These are phyloP conservation scores for Scleromitrula shiraiana DNA, from an alignment of 2,329 filamentous ascomycete genomes.

Conservation along the genomic window DNA sequence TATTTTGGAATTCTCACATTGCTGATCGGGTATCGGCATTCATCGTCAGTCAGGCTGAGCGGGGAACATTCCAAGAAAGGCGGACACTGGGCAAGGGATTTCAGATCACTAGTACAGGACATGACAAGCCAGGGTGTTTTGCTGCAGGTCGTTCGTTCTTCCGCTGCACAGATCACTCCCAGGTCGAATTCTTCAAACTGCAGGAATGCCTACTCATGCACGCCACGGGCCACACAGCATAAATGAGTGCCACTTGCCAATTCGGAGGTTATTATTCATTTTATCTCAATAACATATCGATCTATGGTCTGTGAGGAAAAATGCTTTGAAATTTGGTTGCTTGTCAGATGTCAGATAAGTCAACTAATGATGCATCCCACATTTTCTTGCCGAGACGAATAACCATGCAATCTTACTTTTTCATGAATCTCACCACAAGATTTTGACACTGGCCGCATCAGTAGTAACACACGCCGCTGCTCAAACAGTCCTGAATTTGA, in stretches of 20 bases:
- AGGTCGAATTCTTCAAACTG: slow-evolving; percentile 8
- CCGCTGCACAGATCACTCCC: slow-evolving; percentile 9
- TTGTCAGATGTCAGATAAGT: no score
- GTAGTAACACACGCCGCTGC: no score
- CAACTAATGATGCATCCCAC: not conserved
- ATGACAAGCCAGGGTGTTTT: not conserved
- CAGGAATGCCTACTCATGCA: slow-evolving; percentile 5
- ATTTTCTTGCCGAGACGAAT: no score
- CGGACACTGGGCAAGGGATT: not conserved
- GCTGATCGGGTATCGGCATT: not conserved
- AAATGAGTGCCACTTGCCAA: not conserved
- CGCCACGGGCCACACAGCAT: slow-evolving; percentile 8
- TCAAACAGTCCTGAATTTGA: no score
- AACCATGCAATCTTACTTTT: no score
- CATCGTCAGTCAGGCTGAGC: no score
- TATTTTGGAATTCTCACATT: not conserved
- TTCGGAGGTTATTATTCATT: not conserved
- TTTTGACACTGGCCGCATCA: no score
- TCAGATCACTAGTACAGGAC: not conserved
- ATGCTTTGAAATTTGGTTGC: no score
- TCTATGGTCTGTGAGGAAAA: no score
- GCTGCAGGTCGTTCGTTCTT: not conserved
- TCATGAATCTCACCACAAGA: no score
- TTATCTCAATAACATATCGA: no score
- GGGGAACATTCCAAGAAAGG: no score